A percentile compares a stretch with the other conserved stretches of the same genome.
These are phyloP conservation scores for Solanum infundibuliforme DNA, from an alignment of 257 asterid genomes.

Conservation along the genomic window DNA sequence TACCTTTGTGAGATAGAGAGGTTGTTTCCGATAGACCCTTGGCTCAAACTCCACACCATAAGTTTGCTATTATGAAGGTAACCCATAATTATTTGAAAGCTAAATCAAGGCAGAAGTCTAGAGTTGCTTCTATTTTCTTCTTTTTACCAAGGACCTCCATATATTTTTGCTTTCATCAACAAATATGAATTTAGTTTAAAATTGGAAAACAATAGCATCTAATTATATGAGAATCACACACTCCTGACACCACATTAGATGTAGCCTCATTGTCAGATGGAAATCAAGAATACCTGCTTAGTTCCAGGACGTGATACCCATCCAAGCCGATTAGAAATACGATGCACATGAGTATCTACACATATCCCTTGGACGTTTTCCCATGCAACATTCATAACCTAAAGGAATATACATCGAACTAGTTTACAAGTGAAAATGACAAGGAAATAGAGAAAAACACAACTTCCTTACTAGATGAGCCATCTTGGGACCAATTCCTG, in stretches of 20 bases:
- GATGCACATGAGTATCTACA: slow-evolving; percentile 97
- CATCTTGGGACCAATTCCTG: slow-evolving; percentile 99
- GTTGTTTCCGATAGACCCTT: not conserved
- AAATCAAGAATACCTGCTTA: slow-evolving; percentile 43
- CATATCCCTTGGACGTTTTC: slow-evolving; percentile 95
- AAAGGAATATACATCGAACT: not conserved
- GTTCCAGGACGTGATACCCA: slow-evolving; percentile 90
- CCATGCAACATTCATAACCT: slow-evolving; percentile 99
- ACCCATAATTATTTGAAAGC: not conserved
- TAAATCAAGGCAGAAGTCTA: not conserved
- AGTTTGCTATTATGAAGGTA: not conserved
- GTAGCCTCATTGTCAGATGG: not conserved
- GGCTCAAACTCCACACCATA: not conserved
- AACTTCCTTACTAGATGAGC: slow-evolving; percentile 76
- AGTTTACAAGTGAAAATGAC: not conserved
- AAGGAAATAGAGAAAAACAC: not conserved
- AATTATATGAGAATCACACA: not conserved
- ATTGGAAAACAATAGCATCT: not conserved
- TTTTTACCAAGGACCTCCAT: not conserved
- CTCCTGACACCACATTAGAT: not conserved
- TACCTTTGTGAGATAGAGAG: not conserved
- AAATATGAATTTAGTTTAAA: not conserved
- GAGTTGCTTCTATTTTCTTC: not conserved
- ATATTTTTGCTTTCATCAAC: not conserved
- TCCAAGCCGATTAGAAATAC: slow-evolving; percentile 87